Evolutionary conservation across 805 yeast genomes (phyloP).

Genomic region (Wickerhamomyces canadensis): DNA sequence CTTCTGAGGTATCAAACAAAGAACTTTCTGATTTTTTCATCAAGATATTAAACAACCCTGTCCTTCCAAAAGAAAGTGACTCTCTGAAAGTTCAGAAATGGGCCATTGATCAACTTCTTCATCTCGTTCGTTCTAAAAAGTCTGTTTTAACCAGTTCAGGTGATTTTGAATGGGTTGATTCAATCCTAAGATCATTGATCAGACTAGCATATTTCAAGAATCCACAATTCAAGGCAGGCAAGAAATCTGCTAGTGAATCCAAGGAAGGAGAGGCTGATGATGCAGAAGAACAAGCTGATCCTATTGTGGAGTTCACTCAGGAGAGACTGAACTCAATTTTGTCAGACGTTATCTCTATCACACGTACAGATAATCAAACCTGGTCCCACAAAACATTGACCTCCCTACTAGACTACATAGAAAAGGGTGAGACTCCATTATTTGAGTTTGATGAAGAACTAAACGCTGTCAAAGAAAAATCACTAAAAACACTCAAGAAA

Average conservation of each 20-base stretch:
- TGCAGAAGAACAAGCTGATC: constrained; percentile 12
- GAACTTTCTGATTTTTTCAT: constrained; percentile 16
- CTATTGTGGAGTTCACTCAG: constrained; percentile 39
- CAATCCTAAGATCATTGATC: constrained; percentile 27
- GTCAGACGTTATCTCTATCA: constrained; percentile 44
- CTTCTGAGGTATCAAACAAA: constrained; percentile 8
- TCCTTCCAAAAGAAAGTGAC: constrained; percentile 7
- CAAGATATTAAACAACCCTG: constrained; percentile 11
- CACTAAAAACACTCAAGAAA: constrained; percentile 42
- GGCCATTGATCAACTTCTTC: constrained; percentile 53
- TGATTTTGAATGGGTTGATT: constrained; percentile 25
- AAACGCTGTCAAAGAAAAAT: constrained; percentile 38
- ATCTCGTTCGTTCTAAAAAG: constrained; percentile 44
- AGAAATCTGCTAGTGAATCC: too few relatives aligned
- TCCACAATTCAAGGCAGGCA: constrained; percentile 1
- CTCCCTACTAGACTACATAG: constrained; percentile 26
- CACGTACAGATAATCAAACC: constrained; percentile 39
- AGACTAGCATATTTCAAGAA: constrained; percentile 26
- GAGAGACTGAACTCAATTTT: constrained; percentile 68
- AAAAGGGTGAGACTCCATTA: constrained; percentile 23
- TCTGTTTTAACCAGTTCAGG: constrained; percentile 15
- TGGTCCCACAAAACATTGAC: constrained; percentile 59
- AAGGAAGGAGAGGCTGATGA: constrained; percentile 7
- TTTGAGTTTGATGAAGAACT: constrained; percentile 57
- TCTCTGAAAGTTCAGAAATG: constrained; percentile 34